Evolutionary conservation across 192 early-diverging fungal genomes (phyloP).

Genomic region (Umbelopsis vinacea): DNA sequence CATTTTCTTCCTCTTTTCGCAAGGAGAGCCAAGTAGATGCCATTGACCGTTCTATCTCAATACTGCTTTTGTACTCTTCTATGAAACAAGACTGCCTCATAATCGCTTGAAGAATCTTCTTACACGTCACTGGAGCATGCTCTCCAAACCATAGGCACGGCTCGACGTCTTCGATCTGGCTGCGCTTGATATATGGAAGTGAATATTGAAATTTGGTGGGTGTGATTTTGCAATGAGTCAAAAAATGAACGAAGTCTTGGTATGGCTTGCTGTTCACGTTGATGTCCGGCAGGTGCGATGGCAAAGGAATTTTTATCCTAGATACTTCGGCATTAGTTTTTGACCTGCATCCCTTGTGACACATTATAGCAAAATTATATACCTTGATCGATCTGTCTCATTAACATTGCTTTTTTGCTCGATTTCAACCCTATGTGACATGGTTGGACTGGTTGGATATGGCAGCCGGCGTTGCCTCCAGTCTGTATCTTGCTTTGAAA

Average conservation of each 20-base stretch:
- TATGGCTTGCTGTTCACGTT: conserved; percentile 75
- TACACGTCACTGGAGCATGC: conserved; percentile 82
- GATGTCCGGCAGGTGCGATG: conserved; percentile 56
- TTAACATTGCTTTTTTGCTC: conserved; percentile 15
- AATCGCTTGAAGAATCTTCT: conserved; percentile 88
- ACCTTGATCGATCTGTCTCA: conserved; percentile 18
- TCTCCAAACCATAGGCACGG: conserved; percentile 93
- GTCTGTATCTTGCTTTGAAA: conserved; percentile 43
- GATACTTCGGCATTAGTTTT: neutral
- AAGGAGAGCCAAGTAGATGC: conserved; percentile 25
- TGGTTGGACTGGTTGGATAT: neutral
- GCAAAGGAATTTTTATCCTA: neutral
- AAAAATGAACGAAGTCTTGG: conserved; percentile 65
- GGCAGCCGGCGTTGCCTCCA: conserved; percentile 29
- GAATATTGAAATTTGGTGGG: conserved; percentile 73
- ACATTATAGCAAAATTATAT: neutral
- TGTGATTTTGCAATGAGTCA: conserved; percentile 61
- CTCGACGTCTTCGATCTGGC: conserved; percentile 88
- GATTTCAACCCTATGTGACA: neutral
- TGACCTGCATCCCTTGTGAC: no score
- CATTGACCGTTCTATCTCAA: conserved; percentile 31
- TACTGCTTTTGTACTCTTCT: conserved; percentile 76
- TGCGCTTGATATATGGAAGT: conserved; percentile 83
- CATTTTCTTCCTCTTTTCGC: conserved; percentile 11
- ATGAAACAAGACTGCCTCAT: conserved; percentile 82